phyloP scores from a whole-genome alignment of 2,329 filamentous ascomycete genomes.

The Arthrobotrys sinensis region DNA sequence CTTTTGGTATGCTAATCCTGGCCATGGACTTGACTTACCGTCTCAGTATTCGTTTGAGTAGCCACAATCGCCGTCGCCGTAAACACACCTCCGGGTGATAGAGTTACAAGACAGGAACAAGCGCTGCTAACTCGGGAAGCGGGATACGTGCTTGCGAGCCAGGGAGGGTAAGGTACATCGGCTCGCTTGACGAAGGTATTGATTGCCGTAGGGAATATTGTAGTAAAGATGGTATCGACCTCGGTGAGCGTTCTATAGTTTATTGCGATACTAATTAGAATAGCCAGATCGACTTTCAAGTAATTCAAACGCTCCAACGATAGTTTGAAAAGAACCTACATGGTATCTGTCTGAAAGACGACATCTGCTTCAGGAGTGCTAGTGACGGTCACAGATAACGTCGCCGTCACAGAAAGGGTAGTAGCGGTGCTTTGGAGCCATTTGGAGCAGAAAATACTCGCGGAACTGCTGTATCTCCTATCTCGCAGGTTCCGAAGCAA shows the following conservation, averaged over 20 bases:
- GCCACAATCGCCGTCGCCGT: not conserved
- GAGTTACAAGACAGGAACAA: conserved; percentile 19
- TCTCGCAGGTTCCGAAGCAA: conserved; percentile 15
- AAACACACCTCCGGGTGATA: not conserved
- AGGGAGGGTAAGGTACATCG: conserved; percentile 28
- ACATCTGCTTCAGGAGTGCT: not conserved
- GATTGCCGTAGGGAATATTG: conserved; percentile 12
- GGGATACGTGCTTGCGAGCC: conserved; percentile 19
- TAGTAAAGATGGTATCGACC: conserved; percentile 6
- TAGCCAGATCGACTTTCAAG: too few relatives aligned
- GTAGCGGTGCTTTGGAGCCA: conserved; percentile 29
- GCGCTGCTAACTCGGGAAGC: conserved; percentile 29
- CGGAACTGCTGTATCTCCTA: conserved; percentile 28
- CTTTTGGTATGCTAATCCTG: not conserved
- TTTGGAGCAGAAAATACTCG: conserved; percentile 30
- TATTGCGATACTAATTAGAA: not conserved
- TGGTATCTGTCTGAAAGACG: not conserved
- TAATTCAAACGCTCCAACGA: not conserved
- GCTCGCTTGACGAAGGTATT: conserved; percentile 34
- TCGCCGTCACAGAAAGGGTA: conserved; percentile 4
- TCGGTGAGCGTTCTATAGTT: conserved; percentile 3
- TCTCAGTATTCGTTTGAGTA: conserved; percentile 13
- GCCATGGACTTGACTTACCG: not conserved
- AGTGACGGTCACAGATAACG: conserved; percentile 4
- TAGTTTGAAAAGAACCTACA: not conserved